Evolutionary conservation across 169 alveolate species (phyloP).

Genomic region (Cryptosporidium ryanae): DNA sequence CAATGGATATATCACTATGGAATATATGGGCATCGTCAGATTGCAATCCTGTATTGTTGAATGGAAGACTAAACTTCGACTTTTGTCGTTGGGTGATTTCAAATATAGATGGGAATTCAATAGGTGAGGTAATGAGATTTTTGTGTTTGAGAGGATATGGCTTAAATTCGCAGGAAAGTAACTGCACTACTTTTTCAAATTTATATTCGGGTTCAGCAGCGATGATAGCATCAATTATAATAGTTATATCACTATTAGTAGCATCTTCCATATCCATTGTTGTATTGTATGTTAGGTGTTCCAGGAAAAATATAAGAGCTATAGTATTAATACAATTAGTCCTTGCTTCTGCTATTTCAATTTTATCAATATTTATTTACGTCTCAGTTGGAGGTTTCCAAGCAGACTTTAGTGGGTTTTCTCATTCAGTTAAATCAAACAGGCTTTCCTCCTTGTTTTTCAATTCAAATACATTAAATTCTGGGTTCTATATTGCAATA

Average conservation of each 20-base stretch:
- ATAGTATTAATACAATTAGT: constrained; percentile 48
- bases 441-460: constrained; percentile 62
- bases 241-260: constrained; percentile 18
- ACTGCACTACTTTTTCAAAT: constrained; percentile 67
- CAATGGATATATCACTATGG: constrained; percentile 72
- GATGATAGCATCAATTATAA: constrained; percentile 34
- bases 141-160: constrained; percentile 70
- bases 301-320: constrained; percentile 17
- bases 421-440: constrained; percentile 29
- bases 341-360: constrained; percentile 43
- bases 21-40: constrained; percentile 75
- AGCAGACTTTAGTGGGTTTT: constrained; percentile 60
- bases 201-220: constrained; percentile 68
- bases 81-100: constrained; percentile 67
- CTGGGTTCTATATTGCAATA: constrained; percentile 49
- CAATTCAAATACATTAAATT: constrained; percentile 34
- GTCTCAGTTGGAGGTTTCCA: constrained; percentile 58
- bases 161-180: constrained; percentile 15
- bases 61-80: constrained; percentile 52
- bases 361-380: constrained; percentile 19
- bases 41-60: constrained; percentile 32
- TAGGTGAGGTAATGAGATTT: constrained; percentile 73
- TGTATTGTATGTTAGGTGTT: constrained; percentile 30
- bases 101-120: constrained; percentile 68
- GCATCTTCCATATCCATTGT: constrained; percentile 31